phyloP scores from a whole-genome alignment of 768 basidiomycete genomes.

The Trametes punicea region DNA sequence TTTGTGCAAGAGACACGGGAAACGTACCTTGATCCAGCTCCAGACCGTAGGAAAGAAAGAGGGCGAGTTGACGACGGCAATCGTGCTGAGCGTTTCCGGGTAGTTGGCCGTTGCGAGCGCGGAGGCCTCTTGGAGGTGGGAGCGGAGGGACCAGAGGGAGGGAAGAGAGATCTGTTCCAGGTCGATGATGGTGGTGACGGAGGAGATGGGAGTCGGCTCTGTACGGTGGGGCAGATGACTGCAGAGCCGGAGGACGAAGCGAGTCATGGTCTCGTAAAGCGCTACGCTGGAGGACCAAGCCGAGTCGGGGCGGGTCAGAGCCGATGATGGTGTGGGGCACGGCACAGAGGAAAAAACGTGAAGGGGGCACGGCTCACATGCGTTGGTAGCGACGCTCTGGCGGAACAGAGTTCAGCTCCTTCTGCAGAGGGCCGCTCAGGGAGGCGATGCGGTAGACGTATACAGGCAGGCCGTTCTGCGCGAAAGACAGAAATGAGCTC shows the following conservation, averaged over 20 bases:
- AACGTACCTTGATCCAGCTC: slow-evolving; percentile 73
- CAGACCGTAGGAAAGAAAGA: slow-evolving; percentile 81
- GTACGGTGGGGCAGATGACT: slow-evolving; percentile 52
- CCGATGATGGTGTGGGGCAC: neutral
- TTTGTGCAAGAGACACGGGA: neutral
- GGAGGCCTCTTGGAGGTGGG: slow-evolving; percentile 73
- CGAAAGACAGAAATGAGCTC: neutral
- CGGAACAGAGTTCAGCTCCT: slow-evolving; percentile 55
- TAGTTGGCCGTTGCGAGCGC: slow-evolving; percentile 75
- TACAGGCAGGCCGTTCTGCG: slow-evolving; percentile 64
- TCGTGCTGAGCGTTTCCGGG: slow-evolving; percentile 69
- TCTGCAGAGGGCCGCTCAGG: slow-evolving; percentile 48
- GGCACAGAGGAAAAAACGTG: neutral
- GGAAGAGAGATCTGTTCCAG: slow-evolving; percentile 57
- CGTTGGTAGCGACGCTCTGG: slow-evolving; percentile 59
- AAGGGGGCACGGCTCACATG: slow-evolving; percentile 50
- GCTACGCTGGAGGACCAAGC: slow-evolving; percentile 44
- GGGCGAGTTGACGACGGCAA: slow-evolving; percentile 75
- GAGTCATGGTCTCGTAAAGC: slow-evolving; percentile 64
- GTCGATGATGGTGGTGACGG: slow-evolving; percentile 69
- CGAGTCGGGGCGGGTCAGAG: neutral
- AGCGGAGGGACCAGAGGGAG: slow-evolving; percentile 66
- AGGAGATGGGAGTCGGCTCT: slow-evolving; percentile 52
- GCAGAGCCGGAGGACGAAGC: slow-evolving; percentile 65
- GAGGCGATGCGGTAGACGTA: slow-evolving; percentile 77